Conservation (phyloP, 1,284 basidiomycete genomes). For the Porogramme epimiltina region DNA sequence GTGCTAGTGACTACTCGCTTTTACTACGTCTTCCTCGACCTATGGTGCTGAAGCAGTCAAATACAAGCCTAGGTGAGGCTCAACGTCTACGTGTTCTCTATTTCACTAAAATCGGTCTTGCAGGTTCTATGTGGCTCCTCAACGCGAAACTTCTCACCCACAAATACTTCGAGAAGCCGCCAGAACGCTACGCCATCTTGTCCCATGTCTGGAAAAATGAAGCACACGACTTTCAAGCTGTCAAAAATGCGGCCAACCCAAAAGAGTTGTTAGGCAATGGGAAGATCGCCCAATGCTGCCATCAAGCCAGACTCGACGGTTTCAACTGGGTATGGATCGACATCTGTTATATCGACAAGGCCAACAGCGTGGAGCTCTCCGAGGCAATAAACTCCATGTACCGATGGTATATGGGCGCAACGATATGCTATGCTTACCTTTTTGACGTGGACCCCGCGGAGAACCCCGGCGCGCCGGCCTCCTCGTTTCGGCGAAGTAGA, state of each 20-base stretch:
- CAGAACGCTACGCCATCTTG: background rate
- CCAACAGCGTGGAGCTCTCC: constrained; percentile 3
- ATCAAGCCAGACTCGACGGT: background rate
- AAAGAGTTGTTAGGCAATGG: too few species aligned
- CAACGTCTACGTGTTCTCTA: too few species aligned
- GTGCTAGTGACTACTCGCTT: too few species aligned
- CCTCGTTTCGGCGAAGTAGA: background rate
- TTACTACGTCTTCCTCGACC: too few species aligned
- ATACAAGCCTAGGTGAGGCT: too few species aligned
- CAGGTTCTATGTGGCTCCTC: background rate
- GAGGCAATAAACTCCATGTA: constrained; percentile 6
- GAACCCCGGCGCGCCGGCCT: background rate
- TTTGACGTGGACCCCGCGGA: background rate
- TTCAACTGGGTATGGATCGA: constrained; percentile 6
- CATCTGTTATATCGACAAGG: constrained; percentile 5
- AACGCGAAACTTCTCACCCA: background rate
- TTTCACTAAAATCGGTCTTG: too few species aligned
- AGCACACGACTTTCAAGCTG: background rate
- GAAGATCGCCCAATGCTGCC: background rate
- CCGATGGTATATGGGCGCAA: background rate
- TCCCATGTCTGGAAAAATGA: background rate
- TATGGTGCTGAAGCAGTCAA: too few species aligned
- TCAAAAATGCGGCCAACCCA: too few species aligned
- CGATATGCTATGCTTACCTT: constrained; percentile 1
- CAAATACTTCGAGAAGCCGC: background rate